These are phyloP conservation scores for Cyclostephanos invisitatus DNA, from an alignment of 108 stramenopile species.

Conservation along the genomic window DNA sequence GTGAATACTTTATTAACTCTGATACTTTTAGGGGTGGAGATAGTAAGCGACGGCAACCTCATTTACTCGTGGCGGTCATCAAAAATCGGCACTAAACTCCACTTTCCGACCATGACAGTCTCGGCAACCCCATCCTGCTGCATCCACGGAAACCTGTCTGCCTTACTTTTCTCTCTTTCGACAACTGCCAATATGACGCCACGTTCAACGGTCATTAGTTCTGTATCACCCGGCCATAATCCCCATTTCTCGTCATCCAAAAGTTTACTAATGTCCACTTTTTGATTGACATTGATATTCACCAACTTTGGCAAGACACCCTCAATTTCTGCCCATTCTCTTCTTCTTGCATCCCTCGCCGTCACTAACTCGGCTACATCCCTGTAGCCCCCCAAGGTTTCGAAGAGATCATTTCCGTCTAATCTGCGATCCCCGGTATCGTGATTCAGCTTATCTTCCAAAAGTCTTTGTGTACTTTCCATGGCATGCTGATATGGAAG, in stretches of 20 bases:
- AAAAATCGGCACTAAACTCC: slow-evolving; percentile 34
- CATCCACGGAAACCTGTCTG: slow-evolving; percentile 26
- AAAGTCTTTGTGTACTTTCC: slow-evolving; percentile 38
- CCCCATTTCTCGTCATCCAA: slow-evolving; percentile 35
- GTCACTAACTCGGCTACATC: slow-evolving; percentile 48
- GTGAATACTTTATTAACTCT: no score
- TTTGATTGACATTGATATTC: not conserved
- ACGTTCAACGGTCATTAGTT: slow-evolving; percentile 27
- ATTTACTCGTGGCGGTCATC: not conserved
- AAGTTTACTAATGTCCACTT: not conserved
- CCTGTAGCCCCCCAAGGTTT: slow-evolving; percentile 44
- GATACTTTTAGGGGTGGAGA: no score
- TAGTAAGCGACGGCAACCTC: no score
- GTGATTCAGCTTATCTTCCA: slow-evolving; percentile 59
- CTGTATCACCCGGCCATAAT: slow-evolving; percentile 42
- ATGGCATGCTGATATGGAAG: slow-evolving; percentile 45
- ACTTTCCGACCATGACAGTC: slow-evolving; percentile 35
- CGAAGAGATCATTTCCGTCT: slow-evolving; percentile 67
- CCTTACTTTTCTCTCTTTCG: slow-evolving; percentile 8
- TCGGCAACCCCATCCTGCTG: slow-evolving; percentile 5
- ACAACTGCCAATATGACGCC: slow-evolving; percentile 32
- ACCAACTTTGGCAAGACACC: slow-evolving; percentile 31
- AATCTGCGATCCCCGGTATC: slow-evolving; percentile 73
- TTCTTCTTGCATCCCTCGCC: slow-evolving; percentile 46
- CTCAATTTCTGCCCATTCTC: slow-evolving; percentile 46